phyloP scores from a whole-genome alignment of 73 alveolate genomes.

The Paramecium biaurelia region DNA sequence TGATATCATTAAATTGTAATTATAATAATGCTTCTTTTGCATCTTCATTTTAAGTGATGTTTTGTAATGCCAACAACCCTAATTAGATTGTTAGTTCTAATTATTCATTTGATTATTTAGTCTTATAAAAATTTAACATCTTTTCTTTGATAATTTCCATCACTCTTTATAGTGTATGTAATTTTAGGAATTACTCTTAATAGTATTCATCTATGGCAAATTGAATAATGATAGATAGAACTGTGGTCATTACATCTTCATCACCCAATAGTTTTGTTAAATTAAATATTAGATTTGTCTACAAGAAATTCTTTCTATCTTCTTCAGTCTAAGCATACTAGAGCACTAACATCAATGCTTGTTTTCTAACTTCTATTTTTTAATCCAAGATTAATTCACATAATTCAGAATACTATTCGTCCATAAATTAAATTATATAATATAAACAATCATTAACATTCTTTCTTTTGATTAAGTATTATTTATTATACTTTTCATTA shows the following conservation, averaged over 20 bases:
- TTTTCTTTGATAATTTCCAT: neutral
- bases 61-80: slow-evolving; percentile 11
- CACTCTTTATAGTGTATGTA: neutral
- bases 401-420: neutral
- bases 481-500: neutral
- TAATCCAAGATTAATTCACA: neutral
- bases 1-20: slow-evolving; percentile 10
- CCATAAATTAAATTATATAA: neutral
- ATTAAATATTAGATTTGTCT: neutral
- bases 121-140: neutral
- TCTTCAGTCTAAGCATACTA: neutral
- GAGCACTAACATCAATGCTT: neutral
- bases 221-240: neutral
- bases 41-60: neutral
- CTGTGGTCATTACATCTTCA: neutral
- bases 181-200: neutral
- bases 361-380: slow-evolving; percentile 14
- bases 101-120: neutral
- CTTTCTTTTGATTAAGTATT: neutral
- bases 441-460: neutral
- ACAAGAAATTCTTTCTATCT: neutral
- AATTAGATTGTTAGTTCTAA: neutral
- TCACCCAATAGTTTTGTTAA: neutral
- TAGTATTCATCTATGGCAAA: neutral
- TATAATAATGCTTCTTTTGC: slow-evolving; percentile 6